Evolutionary conservation across 257 asterid genomes (phyloP).

Genomic region (Primulina eburnea): DNA sequence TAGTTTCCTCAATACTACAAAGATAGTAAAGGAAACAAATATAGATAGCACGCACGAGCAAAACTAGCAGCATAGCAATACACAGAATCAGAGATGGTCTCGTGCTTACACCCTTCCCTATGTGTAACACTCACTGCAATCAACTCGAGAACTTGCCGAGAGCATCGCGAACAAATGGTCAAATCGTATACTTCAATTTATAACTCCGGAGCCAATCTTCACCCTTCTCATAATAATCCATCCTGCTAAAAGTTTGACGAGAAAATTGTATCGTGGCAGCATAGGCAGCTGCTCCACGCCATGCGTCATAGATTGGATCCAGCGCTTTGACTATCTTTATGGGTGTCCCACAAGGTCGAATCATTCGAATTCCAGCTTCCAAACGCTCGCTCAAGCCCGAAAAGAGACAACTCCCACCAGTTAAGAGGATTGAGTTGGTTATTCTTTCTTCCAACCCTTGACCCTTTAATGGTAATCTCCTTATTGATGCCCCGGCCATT

Average conservation of each 20-base stretch:
- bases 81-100: too few species aligned
- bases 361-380: constrained; percentile 79
- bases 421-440: constrained; percentile 71
- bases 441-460: constrained; percentile 50
- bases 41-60: background rate
- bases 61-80: background rate
- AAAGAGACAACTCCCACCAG: constrained; percentile 87
- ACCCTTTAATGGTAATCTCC: constrained; percentile 54
- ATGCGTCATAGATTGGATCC: constrained; percentile 77
- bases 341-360: constrained; percentile 75
- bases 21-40: too few species aligned
- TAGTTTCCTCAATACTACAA: too few species aligned
- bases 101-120: background rate
- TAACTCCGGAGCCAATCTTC: constrained; percentile 81
- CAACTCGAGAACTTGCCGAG: background rate
- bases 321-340: constrained; percentile 57
- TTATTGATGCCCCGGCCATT: constrained; percentile 65
- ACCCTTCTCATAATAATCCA: constrained; percentile 91
- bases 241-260: constrained; percentile 64
- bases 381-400: constrained; percentile 80
- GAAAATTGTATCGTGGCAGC: constrained; percentile 60
- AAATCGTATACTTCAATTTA: constrained; percentile 53
- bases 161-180: constrained; percentile 20
- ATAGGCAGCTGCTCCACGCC: constrained; percentile 91
- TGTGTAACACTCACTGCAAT: background rate